phyloP scores from a whole-genome alignment of 441 rosid species.

The Euphorbia schlechtendalii region DNA sequence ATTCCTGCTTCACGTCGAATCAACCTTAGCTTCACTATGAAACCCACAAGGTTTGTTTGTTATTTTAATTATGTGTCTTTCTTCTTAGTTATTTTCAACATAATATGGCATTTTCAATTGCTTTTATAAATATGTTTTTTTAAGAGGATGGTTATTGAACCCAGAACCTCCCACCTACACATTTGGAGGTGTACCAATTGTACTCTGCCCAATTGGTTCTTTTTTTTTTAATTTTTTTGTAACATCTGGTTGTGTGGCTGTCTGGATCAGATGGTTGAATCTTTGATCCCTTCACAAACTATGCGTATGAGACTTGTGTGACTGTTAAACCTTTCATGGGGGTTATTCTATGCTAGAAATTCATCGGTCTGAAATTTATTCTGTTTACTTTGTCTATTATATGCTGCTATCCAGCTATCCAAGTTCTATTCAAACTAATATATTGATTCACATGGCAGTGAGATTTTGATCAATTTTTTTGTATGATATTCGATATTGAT shows the following conservation, averaged over 20 bases:
- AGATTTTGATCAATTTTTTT: background rate
- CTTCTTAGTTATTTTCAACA: background rate
- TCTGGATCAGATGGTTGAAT: background rate
- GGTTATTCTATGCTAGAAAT: background rate
- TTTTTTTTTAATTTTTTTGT: too few species aligned
- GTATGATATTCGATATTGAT: background rate
- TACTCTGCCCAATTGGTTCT: too few species aligned
- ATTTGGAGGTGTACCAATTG: too few species aligned
- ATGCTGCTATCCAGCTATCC: background rate
- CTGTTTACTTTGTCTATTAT: background rate
- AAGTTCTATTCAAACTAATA: background rate
- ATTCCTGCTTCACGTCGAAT: constrained; percentile 60
- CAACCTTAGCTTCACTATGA: constrained; percentile 83
- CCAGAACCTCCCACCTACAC: too few species aligned
- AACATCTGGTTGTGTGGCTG: background rate
- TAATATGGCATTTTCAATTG: background rate
- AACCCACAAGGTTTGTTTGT: constrained; percentile 68
- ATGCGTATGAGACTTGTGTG: background rate
- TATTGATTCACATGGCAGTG: background rate
- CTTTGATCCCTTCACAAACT: background rate
- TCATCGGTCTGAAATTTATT: background rate
- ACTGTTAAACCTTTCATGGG: background rate
- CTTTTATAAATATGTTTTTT: background rate
- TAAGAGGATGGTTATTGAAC: too few species aligned
- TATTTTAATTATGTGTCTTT: constrained; percentile 11